Conservation (phyloP, 306 rosid genomes). For the Pueraria montana region DNA sequence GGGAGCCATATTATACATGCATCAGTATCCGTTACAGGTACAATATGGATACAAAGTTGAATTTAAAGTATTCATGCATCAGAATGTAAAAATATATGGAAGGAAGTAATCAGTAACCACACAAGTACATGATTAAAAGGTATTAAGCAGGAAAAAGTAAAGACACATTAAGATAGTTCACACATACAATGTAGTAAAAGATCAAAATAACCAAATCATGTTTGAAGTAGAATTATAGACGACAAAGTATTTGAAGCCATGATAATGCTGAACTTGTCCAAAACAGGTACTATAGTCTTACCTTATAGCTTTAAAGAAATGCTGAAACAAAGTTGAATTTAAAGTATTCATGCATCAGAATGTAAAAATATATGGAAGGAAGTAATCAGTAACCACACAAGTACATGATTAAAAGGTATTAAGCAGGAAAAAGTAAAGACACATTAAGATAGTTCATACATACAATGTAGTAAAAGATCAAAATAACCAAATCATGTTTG, state of each 20-base stretch:
- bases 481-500: neutral
- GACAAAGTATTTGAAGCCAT: conserved; percentile 8
- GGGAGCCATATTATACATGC: neutral
- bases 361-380: neutral
- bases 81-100: neutral
- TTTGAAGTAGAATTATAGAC: conserved; percentile 16
- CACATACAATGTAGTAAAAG: neutral
- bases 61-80: neutral
- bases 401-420: conserved; percentile 9
- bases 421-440: conserved; percentile 9
- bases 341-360: neutral
- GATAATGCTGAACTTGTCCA: neutral
- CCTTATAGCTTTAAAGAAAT: conserved; percentile 85
- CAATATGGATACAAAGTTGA: neutral
- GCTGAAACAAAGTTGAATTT: conserved; percentile 66
- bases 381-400: neutral
- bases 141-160: conserved; percentile 5
- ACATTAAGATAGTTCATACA: neutral
- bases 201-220: neutral
- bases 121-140: neutral
- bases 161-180: neutral
- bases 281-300: conserved; percentile 43
- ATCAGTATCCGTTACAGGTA: neutral
- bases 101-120: conserved; percentile 12
- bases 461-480: neutral